Conservation (phyloP, 371 early-diverging fungal species). For the Actinomortierella ambigua region DNA sequence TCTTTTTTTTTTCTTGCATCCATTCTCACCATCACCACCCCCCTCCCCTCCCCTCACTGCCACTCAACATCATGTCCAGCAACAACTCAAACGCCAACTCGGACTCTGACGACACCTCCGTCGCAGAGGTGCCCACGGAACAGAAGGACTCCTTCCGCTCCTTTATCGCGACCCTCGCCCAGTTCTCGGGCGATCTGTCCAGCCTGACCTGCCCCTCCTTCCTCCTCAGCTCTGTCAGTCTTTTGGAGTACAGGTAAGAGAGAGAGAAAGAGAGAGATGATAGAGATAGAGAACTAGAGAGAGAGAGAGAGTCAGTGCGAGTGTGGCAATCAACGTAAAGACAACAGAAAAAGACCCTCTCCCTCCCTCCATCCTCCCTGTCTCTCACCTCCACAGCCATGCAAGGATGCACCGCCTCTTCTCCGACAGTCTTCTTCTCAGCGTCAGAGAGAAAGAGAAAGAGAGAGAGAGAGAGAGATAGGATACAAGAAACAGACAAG, state of each 20-base stretch:
- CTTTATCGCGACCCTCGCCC: conserved; percentile 73
- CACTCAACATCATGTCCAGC: conserved; percentile 21
- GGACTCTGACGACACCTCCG: conserved; percentile 22
- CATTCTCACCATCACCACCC: background rate
- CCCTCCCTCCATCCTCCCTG: no score
- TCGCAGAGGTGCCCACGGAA: conserved; percentile 59
- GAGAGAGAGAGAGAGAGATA: no score
- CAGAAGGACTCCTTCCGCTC: conserved; percentile 74
- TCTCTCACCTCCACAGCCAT: no score
- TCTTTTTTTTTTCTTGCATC: background rate
- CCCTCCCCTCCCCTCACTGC: background rate
- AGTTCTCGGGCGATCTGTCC: conserved; percentile 83
- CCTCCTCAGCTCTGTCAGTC: conserved; percentile 72
- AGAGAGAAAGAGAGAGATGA: no score
- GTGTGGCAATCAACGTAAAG: no score
- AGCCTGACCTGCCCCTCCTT: conserved; percentile 81
- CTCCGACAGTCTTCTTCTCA: no score
- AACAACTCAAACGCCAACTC: conserved; percentile 13
- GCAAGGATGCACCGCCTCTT: no score
- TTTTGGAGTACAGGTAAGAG: conserved; percentile 80
- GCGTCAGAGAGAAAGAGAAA: no score
- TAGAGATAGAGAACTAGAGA: no score
- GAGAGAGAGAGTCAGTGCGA: no score
- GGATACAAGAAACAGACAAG: no score
- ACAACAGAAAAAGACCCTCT: no score